Base-by-base conservation (phyloP, 139 green algal species). In the Chlamydomonas sp. region DNA sequence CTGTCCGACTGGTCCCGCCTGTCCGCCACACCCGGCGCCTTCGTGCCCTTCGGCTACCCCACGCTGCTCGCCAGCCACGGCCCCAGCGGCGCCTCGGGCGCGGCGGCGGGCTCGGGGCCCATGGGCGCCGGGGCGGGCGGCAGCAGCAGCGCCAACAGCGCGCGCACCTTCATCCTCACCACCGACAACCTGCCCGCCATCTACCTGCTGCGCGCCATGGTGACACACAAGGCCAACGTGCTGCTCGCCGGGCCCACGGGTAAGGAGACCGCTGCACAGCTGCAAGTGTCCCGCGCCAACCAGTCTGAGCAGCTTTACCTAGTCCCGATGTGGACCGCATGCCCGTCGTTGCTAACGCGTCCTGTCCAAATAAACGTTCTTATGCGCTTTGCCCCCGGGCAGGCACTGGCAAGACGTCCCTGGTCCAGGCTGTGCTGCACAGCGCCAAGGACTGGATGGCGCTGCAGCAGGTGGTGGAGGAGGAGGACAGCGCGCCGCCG, bases 171-270 rank as follows among this genome's bases (percentile, higher is more conserved):
- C 83, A 78, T 91, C 61, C 71, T 91, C 17, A 89, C 89, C 31
- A 79, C 89, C 8, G 89, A 91, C 84, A 89, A 83, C 64, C 63
- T 91, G 69, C 89, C 89, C 1, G 79, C 84, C 8, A 83, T 91
- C 72, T 91, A 91, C 78, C 14, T 91, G 58, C 87, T 88, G 15
- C 85, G 89, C 6, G 78, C 80, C 63, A 79, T 89, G 60, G 62
- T 91, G 20, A 75, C 78, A 1, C 57, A 63, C 31, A 63, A 49
- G 20, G 63, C 15, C 49, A 91, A 89, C 79, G 84, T 87, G 18
- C 68, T 92, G 74, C 60, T 89, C 60, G 72, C 85, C 20, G 89
- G 83, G 5, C 89, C 80, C 3, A 88, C 85, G 68, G 88, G 88
- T 91, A 14, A 84, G 16, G 6, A 49, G 9, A 67, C 5, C 12